Conservation (phyloP, 177 flowering plant species). For the Tripterygium wilfordii region DNA sequence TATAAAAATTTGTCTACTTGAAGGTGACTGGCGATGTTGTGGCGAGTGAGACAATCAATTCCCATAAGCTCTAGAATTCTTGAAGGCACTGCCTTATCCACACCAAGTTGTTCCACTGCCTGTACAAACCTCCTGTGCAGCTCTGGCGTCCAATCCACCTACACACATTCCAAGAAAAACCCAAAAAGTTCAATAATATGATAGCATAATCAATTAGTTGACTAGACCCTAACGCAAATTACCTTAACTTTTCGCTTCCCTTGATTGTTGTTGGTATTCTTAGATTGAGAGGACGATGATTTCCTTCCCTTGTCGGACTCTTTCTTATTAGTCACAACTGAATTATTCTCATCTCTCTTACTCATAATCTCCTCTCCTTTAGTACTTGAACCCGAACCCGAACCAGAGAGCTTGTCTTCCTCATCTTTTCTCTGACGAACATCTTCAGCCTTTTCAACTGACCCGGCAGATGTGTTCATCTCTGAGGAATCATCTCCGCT, state of each 20-base stretch:
- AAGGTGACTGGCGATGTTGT: conserved; percentile 97
- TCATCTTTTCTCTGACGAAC: conserved; percentile 12
- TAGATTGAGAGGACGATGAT: conserved; percentile 28
- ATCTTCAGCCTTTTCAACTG: conserved; percentile 13
- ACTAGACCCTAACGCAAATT: conserved; percentile 2
- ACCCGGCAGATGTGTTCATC: conserved; percentile 16
- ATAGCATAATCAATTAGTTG: not conserved
- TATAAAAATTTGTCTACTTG: conserved; percentile 43
- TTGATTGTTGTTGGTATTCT: conserved; percentile 27
- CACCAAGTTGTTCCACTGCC: conserved; percentile 97
- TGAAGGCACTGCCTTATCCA: conserved; percentile 99
- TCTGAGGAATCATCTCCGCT: conserved; percentile 46
- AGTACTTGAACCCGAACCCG: conserved; percentile 13
- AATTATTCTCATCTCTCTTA: conserved; percentile 25
- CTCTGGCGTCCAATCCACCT: conserved; percentile 99
- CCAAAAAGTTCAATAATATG: not conserved
- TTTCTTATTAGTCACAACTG: conserved; percentile 12
- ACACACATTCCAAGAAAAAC: conserved; percentile 25
- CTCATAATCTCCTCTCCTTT: conserved; percentile 39
- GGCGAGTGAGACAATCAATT: conserved; percentile 93
- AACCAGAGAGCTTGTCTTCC: conserved; percentile 27
- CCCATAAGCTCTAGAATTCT: conserved; percentile 95
- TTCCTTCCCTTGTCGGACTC: conserved; percentile 33
- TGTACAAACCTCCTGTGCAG: conserved; percentile 89
- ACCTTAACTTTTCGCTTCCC: conserved; percentile 89